Evolutionary conservation across 2,329 filamentous ascomycete species (phyloP).

Genomic region (Fusarium burgessii): DNA sequence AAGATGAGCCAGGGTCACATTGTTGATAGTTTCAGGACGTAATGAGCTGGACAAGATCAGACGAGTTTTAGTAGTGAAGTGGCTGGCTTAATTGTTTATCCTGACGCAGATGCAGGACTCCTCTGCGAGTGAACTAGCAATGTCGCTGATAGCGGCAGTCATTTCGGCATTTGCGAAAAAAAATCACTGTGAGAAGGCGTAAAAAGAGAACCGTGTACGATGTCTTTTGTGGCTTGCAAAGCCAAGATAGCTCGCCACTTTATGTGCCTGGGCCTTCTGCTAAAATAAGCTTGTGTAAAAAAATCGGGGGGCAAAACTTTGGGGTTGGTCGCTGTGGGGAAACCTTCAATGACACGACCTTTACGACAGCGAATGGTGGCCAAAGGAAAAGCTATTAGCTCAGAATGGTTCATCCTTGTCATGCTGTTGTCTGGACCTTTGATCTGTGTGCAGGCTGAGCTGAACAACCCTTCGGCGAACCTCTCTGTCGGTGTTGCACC

Average conservation of each 20-base stretch:
- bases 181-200: background rate
- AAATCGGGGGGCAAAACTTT: slow-evolving; percentile 16
- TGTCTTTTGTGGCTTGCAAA: background rate
- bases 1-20: slow-evolving; percentile 4
- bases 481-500: no score
- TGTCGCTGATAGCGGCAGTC: background rate
- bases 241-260: slow-evolving; percentile 6
- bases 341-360: background rate
- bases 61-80: background rate
- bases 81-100: background rate
- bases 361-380: background rate
- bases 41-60: background rate
- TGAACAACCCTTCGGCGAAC: background rate
- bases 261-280: background rate
- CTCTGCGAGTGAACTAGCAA: background rate
- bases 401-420: background rate
- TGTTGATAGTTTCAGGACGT: background rate
- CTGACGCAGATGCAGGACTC: no score
- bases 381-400: background rate
- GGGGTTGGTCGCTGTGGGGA: slow-evolving; percentile 25
- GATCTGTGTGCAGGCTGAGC: background rate
- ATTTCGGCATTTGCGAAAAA: background rate
- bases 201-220: background rate
- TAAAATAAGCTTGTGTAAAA: slow-evolving; percentile 26
- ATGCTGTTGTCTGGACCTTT: background rate